Conservation (phyloP, 345 rosid genomes). For the Aegle marmelos region DNA sequence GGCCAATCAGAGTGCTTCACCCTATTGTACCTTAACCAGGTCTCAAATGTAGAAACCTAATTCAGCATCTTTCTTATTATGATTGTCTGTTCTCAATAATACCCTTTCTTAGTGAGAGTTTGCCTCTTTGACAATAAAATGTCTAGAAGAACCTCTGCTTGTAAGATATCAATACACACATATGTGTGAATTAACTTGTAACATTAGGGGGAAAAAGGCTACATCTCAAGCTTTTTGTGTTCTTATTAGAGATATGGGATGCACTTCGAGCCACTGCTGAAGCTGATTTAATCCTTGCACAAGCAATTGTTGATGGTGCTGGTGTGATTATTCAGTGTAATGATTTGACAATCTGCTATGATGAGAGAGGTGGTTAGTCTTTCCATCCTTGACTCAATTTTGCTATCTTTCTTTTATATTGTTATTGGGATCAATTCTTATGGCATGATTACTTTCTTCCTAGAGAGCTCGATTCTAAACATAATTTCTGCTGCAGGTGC, state of each 20-base stretch:
- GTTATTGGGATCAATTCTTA: not conserved
- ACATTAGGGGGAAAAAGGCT: not conserved
- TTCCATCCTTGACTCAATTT: not conserved
- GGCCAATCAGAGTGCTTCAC: not conserved
- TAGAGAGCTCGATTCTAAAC: not conserved
- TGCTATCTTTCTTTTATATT: not conserved
- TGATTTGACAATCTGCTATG: conserved; percentile 80
- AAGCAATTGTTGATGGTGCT: conserved; percentile 75
- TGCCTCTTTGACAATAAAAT: conserved; percentile 1
- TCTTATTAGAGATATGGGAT: conserved; percentile 72
- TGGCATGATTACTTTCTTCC: not conserved
- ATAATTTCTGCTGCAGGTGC: conserved; percentile 52
- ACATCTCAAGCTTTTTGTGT: not conserved
- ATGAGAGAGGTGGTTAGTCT: conserved; percentile 62
- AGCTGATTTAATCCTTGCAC: conserved; percentile 58
- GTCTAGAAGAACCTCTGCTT: not conserved
- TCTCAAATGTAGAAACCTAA: not conserved
- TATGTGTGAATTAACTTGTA: not conserved
- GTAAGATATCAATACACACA: not conserved
- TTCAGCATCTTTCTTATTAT: not conserved
- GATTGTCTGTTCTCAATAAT: not conserved
- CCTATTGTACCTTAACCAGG: not conserved
- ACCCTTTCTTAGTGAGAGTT: not conserved
- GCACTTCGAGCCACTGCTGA: conserved; percentile 82
- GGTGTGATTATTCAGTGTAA: conserved; percentile 68